phyloP scores from a whole-genome alignment of 208 protist genomes.

The Wallacemonas sp. region DNA sequence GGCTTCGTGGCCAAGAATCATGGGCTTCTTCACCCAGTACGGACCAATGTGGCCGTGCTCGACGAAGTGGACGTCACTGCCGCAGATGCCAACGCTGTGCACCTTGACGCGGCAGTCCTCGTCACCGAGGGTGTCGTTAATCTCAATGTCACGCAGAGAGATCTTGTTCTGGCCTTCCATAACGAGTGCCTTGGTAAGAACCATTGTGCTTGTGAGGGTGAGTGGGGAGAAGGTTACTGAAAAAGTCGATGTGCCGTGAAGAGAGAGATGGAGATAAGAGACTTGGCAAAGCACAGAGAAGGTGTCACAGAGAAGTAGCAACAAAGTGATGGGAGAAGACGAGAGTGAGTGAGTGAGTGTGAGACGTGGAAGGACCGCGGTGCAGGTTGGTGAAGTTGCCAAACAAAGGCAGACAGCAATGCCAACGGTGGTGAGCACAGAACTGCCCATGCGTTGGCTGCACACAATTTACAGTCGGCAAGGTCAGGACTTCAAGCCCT shows the following conservation, averaged over 20 bases:
- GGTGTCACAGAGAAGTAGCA: too few species aligned
- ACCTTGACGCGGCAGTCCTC: constrained; percentile 55
- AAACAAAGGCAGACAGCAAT: too few species aligned
- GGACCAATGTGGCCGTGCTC: constrained; percentile 58
- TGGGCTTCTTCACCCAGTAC: constrained; percentile 54
- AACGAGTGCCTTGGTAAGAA: constrained; percentile 53
- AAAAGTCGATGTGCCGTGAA: not conserved
- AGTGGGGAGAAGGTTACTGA: not conserved
- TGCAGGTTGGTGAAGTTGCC: too few species aligned
- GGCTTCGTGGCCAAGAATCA: constrained; percentile 75
- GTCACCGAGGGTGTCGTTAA: constrained; percentile 45
- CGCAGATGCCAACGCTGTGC: constrained; percentile 69
- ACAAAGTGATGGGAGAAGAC: too few species aligned
- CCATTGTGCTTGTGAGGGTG: constrained; percentile 27
- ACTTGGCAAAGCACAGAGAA: too few species aligned
- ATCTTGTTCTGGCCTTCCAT: constrained; percentile 46
- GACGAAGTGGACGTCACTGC: constrained; percentile 74
- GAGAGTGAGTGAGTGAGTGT: too few species aligned
- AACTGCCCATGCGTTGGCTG: too few species aligned
- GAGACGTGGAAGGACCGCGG: too few species aligned
- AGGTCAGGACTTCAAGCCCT: too few species aligned
- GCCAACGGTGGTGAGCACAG: too few species aligned
- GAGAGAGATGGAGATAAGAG: too few species aligned
- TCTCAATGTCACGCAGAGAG: constrained; percentile 37
- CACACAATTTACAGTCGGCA: too few species aligned